Evolutionary conservation across 768 basidiomycete genomes (phyloP).

Genomic region (Obba rivulosa): DNA sequence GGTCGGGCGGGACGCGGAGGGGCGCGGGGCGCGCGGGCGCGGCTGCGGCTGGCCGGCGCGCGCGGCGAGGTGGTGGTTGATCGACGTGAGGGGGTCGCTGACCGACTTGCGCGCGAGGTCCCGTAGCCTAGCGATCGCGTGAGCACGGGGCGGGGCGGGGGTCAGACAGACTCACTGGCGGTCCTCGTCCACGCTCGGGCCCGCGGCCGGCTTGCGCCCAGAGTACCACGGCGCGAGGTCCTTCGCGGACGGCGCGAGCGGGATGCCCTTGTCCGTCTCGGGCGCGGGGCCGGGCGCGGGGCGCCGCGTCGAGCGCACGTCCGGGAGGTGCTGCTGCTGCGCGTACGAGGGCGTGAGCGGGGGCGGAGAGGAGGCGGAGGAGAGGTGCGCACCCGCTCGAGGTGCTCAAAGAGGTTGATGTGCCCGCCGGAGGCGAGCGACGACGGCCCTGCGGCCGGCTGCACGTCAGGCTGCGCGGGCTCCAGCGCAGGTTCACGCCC

Average conservation of each 20-base stretch:
- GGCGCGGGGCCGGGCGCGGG: constrained; percentile 13
- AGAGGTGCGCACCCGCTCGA: constrained; percentile 51
- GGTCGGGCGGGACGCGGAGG: no score
- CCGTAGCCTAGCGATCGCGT: constrained; percentile 59
- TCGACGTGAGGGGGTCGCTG: constrained; percentile 71
- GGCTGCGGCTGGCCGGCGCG: constrained; percentile 23
- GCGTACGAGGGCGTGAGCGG: no score
- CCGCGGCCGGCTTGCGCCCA: constrained; percentile 15
- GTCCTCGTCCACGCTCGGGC: constrained; percentile 19
- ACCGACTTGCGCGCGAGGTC: constrained; percentile 58
- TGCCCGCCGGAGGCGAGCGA: constrained; percentile 54
- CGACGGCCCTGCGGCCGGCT: constrained; percentile 20
- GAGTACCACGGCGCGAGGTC: constrained; percentile 83
- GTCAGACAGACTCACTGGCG: constrained; percentile 20
- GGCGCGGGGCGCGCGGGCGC: constrained; percentile 8
- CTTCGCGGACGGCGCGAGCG: constrained; percentile 68
- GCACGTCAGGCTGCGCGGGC: no score
- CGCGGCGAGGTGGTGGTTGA: constrained; percentile 57
- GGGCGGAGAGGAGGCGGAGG: no score
- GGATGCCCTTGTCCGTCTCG: constrained; percentile 62
- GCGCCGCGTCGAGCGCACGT: constrained; percentile 42
- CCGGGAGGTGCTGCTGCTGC: no score
- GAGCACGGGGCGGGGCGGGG: no score
- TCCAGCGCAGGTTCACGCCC: no score
- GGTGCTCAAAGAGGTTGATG: constrained; percentile 79